phyloP scores from a whole-genome alignment of 2,329 filamentous ascomycete genomes.

The Torrubiellomyces zombiae region DNA sequence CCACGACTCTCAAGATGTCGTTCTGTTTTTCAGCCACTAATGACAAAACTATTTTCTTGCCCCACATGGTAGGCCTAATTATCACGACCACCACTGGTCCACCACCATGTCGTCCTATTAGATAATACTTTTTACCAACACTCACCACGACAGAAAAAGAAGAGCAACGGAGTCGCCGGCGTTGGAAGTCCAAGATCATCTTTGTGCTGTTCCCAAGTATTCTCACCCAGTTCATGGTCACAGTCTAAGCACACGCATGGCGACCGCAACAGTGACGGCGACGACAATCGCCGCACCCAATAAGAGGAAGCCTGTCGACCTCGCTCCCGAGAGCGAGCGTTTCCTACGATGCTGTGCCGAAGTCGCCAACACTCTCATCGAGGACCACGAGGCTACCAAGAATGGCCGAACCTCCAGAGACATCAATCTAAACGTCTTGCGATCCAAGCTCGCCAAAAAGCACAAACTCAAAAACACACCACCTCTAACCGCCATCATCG shows the following conservation, averaged over 20 bases:
- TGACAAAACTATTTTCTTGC: too few species aligned
- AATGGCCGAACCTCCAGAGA: slow-evolving; percentile 65
- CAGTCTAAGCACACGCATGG: slow-evolving; percentile 15
- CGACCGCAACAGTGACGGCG: slow-evolving; percentile 44
- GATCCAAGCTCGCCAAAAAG: slow-evolving; percentile 81
- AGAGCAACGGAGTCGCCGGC: too few species aligned
- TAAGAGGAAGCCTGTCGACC: slow-evolving; percentile 56
- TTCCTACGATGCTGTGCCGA: slow-evolving; percentile 91
- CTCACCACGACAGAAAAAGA: too few species aligned
- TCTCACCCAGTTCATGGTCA: not conserved
- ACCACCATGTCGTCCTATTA: too few species aligned
- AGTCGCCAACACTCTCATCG: slow-evolving; percentile 82
- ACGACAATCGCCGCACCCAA: slow-evolving; percentile 45
- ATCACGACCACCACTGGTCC: too few species aligned
- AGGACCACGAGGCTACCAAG: slow-evolving; percentile 73
- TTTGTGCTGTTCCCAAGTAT: not conserved
- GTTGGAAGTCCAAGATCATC: too few species aligned
- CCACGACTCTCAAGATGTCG: too few species aligned
- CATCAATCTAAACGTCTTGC: slow-evolving; percentile 79
- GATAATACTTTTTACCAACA: too few species aligned
- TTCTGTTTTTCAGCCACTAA: too few species aligned
- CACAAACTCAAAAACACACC: slow-evolving; percentile 78
- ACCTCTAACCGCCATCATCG: slow-evolving; percentile 89
- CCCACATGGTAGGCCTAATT: too few species aligned
- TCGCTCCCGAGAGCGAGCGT: slow-evolving; percentile 85